Evolutionary conservation across 139 green algal species (phyloP).

Genomic region (Volvox africanus): DNA sequence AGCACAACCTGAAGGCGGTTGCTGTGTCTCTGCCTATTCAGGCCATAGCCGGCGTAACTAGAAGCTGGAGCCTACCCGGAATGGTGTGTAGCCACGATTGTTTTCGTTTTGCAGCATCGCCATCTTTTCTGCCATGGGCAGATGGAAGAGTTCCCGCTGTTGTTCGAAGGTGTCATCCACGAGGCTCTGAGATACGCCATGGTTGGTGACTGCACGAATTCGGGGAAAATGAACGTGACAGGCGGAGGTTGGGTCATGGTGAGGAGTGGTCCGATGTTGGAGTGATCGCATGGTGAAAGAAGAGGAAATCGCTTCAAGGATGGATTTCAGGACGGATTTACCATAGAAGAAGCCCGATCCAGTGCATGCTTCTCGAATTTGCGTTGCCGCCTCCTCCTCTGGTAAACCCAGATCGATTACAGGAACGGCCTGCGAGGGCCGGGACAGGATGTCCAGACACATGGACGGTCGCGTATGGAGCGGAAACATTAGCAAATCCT

Average conservation of each 20-base stretch:
- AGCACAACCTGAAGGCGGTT: too few species aligned
- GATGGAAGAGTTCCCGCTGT: slow-evolving; percentile 79
- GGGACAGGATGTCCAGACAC: not conserved
- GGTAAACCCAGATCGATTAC: slow-evolving; percentile 47
- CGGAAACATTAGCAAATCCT: too few species aligned
- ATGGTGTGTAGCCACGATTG: slow-evolving; percentile 80
- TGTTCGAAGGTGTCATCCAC: slow-evolving; percentile 68
- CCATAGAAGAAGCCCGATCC: slow-evolving; percentile 76
- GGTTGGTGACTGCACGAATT: slow-evolving; percentile 72
- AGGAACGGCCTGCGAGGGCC: slow-evolving; percentile 18
- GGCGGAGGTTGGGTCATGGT: too few species aligned
- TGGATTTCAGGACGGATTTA: slow-evolving; percentile 10
- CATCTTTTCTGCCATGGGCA: slow-evolving; percentile 83
- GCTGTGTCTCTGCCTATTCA: too few species aligned
- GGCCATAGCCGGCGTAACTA: too few species aligned
- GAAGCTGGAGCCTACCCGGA: slow-evolving; percentile 34
- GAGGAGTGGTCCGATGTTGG: too few species aligned
- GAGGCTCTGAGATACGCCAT: slow-evolving; percentile 78
- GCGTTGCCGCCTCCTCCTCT: slow-evolving; percentile 8
- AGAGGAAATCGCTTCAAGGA: too few species aligned
- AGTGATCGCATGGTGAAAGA: too few species aligned
- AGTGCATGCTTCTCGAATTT: slow-evolving; percentile 56
- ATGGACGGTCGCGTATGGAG: too few species aligned
- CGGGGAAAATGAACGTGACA: not conserved
- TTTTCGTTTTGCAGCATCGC: slow-evolving; percentile 74